Conservation (phyloP, 768 basidiomycete genomes). For the Solioccasus polychromus region DNA sequence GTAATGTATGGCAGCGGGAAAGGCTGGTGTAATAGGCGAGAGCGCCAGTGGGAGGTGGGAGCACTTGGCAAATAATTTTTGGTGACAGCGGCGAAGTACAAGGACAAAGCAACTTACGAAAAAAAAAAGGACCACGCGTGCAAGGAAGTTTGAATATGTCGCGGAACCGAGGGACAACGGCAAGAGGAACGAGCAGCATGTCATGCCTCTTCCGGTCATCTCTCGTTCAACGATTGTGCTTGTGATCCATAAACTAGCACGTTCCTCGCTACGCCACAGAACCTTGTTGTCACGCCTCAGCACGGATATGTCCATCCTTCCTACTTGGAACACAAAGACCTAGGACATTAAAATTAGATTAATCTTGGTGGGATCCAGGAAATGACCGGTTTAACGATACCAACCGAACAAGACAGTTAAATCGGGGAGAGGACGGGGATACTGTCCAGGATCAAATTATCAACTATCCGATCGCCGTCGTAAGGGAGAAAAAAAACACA, state of each 20-base stretch:
- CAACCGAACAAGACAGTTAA: not conserved
- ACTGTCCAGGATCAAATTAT: slow-evolving; percentile 1
- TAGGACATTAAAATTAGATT: not conserved
- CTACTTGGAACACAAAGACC: slow-evolving; percentile 1
- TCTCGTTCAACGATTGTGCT: not conserved
- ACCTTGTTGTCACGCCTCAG: slow-evolving; percentile 10
- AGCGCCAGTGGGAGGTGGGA: not conserved
- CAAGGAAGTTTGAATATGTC: not conserved
- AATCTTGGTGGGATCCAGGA: not conserved
- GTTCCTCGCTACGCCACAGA: slow-evolving; percentile 23
- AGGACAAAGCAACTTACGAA: not conserved
- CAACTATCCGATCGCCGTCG: not conserved
- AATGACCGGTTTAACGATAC: slow-evolving; percentile 3
- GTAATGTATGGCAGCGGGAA: not conserved
- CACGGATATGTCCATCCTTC: slow-evolving; percentile 3
- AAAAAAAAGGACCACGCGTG: not conserved
- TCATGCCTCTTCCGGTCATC: no score
- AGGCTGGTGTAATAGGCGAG: not conserved
- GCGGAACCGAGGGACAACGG: no score
- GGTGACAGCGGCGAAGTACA: no score
- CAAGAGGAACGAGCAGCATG: no score
- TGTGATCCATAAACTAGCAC: no score
- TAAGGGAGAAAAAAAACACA: not conserved
- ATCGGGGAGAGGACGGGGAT: not conserved
- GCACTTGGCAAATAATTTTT: no score